Base-by-base conservation (phyloP, 2,329 filamentous ascomycete genomes). In the Nemania diffusa region DNA sequence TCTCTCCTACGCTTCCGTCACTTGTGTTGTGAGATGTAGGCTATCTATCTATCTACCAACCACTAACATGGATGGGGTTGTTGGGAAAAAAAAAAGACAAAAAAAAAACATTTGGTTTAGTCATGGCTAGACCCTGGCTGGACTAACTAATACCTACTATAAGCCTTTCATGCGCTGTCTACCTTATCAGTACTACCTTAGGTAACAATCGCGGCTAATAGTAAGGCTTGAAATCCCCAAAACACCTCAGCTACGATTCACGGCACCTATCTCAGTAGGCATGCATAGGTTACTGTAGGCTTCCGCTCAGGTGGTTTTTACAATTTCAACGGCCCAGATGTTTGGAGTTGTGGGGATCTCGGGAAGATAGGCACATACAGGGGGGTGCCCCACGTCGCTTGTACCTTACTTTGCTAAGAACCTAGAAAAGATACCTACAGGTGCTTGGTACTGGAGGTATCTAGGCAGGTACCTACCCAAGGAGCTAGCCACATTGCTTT, bases 341-440 rank as follows among this genome's bases (percentile, higher is more conserved):
- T 57, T 60, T 40, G 44, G 57, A n/a, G 50, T 69, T 56, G 64
- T 64, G 67, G 67, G 65, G 61, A 60, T 44, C 27, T 59, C 64
- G 58, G 65, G 56, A 62, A 61, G 62, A 60, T 40, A 50, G 29
- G 27, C 29, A 37, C 32, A 44, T 42, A 51, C 34, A 60, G 61
- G 55, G 62, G 53, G 6, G 2, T 62, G 24, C 62, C 68, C 68
- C 65, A 61, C 50, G 24, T 40, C 3, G 40, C 34, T 50, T 56
- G 52, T 56, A 24, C 32, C 42, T 51, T 60, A 24, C 44, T 15
- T 46, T 44, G n/a, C n/a, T n/a, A n/a, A n/a, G n/a, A 32, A 32
- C 9, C 5, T 32, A 32, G 29, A 32, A 32, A 32, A 32, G 29
- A 32, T 32, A 32, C 29, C 29, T 32, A 5, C 29, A 5, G 29